Conservation (phyloP, 441 rosid genomes). For the Codiaeum variegatum region DNA sequence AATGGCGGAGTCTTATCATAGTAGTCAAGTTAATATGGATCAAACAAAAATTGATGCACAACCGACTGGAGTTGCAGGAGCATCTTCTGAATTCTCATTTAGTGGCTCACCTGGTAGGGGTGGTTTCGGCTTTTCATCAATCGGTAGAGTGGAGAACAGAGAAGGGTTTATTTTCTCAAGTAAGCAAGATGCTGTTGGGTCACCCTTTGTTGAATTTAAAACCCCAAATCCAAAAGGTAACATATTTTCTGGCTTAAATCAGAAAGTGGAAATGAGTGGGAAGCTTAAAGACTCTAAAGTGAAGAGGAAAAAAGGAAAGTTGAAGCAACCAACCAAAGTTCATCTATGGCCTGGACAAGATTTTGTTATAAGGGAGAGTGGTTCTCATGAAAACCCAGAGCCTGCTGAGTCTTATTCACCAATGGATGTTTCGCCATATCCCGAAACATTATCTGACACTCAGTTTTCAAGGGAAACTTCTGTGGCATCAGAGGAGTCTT, state of each 20-base stretch:
- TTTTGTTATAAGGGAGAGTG: conserved; percentile 41
- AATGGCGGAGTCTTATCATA: conserved; percentile 25
- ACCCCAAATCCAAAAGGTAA: conserved; percentile 44
- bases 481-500: conserved; percentile 53
- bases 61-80: conserved; percentile 20
- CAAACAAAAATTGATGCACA: conserved; percentile 23
- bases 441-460: conserved; percentile 38
- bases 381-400: conserved; percentile 42
- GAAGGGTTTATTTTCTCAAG: conserved; percentile 40
- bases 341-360: conserved; percentile 51
- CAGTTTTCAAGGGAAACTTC: conserved; percentile 48
- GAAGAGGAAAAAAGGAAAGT: conserved; percentile 65
- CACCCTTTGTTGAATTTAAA: conserved; percentile 51
- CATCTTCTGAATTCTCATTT: conserved; percentile 28
- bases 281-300: conserved; percentile 44
- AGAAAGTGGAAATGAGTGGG: conserved; percentile 53
- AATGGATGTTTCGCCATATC: conserved; percentile 86
- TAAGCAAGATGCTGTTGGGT: conserved; percentile 31
- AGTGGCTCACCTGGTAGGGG: conserved; percentile 25
- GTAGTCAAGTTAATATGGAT: conserved; percentile 29
- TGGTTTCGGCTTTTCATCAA: conserved; percentile 29
- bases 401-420: conserved; percentile 66
- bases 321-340: conserved; percentile 46
- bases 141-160: conserved; percentile 30
- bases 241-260: conserved; percentile 40